Conservation (phyloP, 192 early-diverging fungal genomes). For the Linnemannia elongata region DNA sequence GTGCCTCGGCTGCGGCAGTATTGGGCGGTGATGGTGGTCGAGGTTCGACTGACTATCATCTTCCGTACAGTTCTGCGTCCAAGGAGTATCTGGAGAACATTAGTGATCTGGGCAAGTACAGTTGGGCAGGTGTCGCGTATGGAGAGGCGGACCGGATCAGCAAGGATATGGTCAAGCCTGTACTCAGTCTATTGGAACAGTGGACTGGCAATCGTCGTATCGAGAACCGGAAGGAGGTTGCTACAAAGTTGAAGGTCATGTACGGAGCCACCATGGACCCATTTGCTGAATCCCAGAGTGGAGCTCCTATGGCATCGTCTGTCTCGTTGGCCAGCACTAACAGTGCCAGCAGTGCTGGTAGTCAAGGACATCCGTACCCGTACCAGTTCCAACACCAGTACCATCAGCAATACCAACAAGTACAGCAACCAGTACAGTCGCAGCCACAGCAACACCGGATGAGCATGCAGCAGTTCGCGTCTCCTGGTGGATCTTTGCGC, state of each 20-base stretch:
- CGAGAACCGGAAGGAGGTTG: slow-evolving; percentile 40
- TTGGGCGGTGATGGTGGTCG: background rate
- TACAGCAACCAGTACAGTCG: background rate
- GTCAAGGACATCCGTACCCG: slow-evolving; percentile 6
- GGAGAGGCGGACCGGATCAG: slow-evolving; percentile 49
- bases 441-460: background rate
- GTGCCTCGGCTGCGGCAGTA: background rate
- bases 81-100: slow-evolving; percentile 25
- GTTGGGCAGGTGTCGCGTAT: slow-evolving; percentile 50
- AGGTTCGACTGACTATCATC: background rate
- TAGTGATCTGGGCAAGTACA: slow-evolving; percentile 46
- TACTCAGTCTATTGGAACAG: slow-evolving; percentile 30
- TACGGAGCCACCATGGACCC: slow-evolving; percentile 39
- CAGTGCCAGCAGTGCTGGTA: slow-evolving; percentile 26
- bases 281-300: slow-evolving; percentile 12
- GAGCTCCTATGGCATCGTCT: background rate
- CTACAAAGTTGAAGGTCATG: slow-evolving; percentile 52
- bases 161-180: slow-evolving; percentile 44
- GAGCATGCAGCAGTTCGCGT: background rate
- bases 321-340: slow-evolving; percentile 38
- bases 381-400: background rate
- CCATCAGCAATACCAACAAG: background rate
- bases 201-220: slow-evolving; percentile 43
- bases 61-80: background rate
- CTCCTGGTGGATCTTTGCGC: too few species aligned